These are phyloP conservation scores for Zygnema circumcarinatum DNA, from an alignment of 139 green algal species.

Conservation along the genomic window DNA sequence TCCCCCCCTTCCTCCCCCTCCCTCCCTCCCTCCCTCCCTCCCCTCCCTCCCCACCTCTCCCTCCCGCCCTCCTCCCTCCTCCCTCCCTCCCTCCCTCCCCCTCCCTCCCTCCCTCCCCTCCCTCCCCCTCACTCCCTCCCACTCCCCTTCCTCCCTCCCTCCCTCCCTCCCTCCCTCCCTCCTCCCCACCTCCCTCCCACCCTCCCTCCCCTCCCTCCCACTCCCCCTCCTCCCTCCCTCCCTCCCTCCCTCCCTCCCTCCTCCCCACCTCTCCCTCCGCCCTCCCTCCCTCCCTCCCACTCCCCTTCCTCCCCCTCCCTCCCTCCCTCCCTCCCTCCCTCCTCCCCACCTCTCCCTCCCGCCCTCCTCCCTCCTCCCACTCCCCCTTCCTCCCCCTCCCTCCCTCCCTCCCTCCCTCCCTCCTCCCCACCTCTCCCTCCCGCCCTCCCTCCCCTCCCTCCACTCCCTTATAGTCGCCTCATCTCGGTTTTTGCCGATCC, in stretches of 20 bases:
- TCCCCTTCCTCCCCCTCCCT: not conserved
- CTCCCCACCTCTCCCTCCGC: too few relatives aligned
- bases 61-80: not conserved
- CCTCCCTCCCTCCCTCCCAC: not conserved
- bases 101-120: not conserved
- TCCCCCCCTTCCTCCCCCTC: not conserved
- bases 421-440: not conserved
- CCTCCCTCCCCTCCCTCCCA: not conserved
- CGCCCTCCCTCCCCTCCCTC: not conserved
- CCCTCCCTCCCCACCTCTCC: not conserved
- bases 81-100: not conserved
- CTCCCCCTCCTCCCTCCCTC: not conserved
- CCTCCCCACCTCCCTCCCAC: not conserved
- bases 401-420: not conserved
- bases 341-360: not conserved
- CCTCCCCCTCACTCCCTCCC: not conserved
- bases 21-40: not conserved
- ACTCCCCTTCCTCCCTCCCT: too few relatives aligned
- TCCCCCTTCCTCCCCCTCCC: not conserved
- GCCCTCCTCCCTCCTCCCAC: not conserved
- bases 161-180: too few relatives aligned
- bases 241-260: not conserved
- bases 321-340: not conserved
- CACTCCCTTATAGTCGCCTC: too few relatives aligned
- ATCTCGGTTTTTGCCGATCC: constrained; percentile 60